phyloP scores from a whole-genome alignment of 2,329 filamentous ascomycete species.

The Nemania serpens region DNA sequence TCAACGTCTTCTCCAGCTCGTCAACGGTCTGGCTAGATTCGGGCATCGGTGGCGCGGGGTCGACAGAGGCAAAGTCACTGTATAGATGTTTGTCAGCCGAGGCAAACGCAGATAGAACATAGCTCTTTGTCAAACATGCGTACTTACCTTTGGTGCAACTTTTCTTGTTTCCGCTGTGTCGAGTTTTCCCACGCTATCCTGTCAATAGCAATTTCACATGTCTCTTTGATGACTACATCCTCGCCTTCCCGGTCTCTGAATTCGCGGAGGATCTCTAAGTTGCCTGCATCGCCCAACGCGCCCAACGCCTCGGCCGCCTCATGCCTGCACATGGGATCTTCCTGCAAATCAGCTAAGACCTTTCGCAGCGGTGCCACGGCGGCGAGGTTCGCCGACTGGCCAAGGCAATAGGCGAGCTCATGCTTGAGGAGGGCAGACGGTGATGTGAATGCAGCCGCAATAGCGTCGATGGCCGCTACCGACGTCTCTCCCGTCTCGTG shows the following conservation, averaged over 20 bases:
- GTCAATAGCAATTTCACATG: slow-evolving; percentile 94
- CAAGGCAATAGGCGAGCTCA: slow-evolving; percentile 95
- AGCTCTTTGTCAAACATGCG: background rate
- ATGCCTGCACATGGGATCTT: slow-evolving; percentile 94
- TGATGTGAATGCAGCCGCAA: slow-evolving; percentile 83
- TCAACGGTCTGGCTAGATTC: slow-evolving; percentile 71
- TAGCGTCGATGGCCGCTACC: slow-evolving; percentile 70
- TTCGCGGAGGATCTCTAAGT: slow-evolving; percentile 72
- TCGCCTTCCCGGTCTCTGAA: slow-evolving; percentile 78
- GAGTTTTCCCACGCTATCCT: slow-evolving; percentile 93
- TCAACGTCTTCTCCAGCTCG: slow-evolving; percentile 74
- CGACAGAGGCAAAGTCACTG: slow-evolving; percentile 94
- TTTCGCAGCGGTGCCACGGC: slow-evolving; percentile 73
- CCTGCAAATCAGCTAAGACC: slow-evolving; percentile 76
- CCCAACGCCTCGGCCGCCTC: slow-evolving; percentile 95
- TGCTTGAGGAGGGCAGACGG: slow-evolving; percentile 92
- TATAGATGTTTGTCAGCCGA: slow-evolving; percentile 37
- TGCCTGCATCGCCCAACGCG: slow-evolving; percentile 76
- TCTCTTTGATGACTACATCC: slow-evolving; percentile 83
- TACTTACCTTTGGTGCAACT: slow-evolving; percentile 76
- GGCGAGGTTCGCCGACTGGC: slow-evolving; percentile 80
- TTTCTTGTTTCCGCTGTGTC: slow-evolving; percentile 71
- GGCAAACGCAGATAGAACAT: background rate
- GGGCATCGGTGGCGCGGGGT: slow-evolving; percentile 88
- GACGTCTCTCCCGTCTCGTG: slow-evolving; percentile 65